Conservation (phyloP, 768 basidiomycete species). For the Auricularia auricula-judae region DNA sequence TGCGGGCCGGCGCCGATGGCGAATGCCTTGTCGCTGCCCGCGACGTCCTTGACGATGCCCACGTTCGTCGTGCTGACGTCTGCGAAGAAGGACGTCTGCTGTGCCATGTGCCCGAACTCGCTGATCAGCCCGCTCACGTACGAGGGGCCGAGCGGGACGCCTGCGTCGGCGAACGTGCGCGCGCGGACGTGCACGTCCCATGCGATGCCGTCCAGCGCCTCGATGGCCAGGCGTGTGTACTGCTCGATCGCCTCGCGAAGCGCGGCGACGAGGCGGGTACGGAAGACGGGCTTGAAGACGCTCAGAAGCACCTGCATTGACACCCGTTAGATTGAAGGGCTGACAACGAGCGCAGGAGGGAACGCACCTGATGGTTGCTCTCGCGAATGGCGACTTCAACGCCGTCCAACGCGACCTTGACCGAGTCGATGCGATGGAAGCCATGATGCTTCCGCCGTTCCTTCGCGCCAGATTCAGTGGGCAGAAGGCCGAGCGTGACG, state of each 20-base stretch:
- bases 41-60: slow-evolving; percentile 47
- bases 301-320: slow-evolving; percentile 32
- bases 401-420: slow-evolving; percentile 45
- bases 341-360: neutral
- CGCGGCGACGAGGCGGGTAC: slow-evolving; percentile 45
- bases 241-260: slow-evolving; percentile 47
- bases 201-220: slow-evolving; percentile 43
- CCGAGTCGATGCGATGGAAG: slow-evolving; percentile 49
- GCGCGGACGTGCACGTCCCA: slow-evolving; percentile 48
- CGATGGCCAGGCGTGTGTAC: slow-evolving; percentile 40
- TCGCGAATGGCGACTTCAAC: slow-evolving; percentile 43
- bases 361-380: slow-evolving; percentile 40
- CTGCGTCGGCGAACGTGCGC: slow-evolving; percentile 57
- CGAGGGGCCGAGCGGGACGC: slow-evolving; percentile 36
- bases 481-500: slow-evolving; percentile 52
- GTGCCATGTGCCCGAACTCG: slow-evolving; percentile 49
- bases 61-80: slow-evolving; percentile 51
- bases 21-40: slow-evolving; percentile 25
- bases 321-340: neutral
- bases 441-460: slow-evolving; percentile 36
- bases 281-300: slow-evolving; percentile 53
- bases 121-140: slow-evolving; percentile 57
- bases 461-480: slow-evolving; percentile 29
- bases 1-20: slow-evolving; percentile 69
- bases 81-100: slow-evolving; percentile 24